These are phyloP conservation scores for Aegilops sharonensis DNA, from an alignment of 176 grass and related monocot species.

Conservation along the genomic window DNA sequence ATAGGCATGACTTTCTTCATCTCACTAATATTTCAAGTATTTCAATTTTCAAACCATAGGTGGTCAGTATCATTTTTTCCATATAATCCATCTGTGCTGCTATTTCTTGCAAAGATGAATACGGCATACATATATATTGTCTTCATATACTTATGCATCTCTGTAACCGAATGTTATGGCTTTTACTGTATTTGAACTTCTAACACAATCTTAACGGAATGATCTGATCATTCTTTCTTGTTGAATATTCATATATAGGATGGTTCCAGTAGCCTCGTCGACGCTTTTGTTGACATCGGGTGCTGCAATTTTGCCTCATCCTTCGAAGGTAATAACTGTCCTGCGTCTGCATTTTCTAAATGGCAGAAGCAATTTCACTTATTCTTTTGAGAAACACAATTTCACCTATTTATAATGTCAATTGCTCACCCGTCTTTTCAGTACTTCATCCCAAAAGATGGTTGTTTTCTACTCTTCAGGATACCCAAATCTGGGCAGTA, in stretches of 20 bases:
- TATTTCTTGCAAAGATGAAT: constrained; percentile 8
- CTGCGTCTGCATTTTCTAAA: not conserved
- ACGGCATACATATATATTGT: not conserved
- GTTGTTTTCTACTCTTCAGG: not conserved
- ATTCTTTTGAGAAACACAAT: not conserved
- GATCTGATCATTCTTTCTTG: constrained; percentile 1
- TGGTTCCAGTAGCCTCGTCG: not conserved
- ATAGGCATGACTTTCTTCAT: constrained; percentile 34
- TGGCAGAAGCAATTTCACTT: not conserved
- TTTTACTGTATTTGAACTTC: not conserved
- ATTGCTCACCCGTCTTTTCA: not conserved
- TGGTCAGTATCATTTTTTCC: not conserved
- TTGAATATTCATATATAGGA: constrained; percentile 33
- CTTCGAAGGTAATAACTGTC: constrained; percentile 65
- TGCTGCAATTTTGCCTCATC: constrained; percentile 88
- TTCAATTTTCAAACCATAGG: constrained; percentile 14
- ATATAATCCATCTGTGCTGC: not conserved
- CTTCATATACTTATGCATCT: constrained; percentile 23
- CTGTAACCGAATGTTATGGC: not conserved
- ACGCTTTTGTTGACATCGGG: constrained; percentile 61
- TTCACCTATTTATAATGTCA: not conserved
- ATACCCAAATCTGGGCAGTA: not conserved
- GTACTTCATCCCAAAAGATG: not conserved
- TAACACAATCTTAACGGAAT: not conserved
- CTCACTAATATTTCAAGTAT: constrained; percentile 29